These are phyloP conservation scores for Aspergillus fischeri DNA, from an alignment of 2,329 filamentous ascomycete genomes.

Conservation along the genomic window DNA sequence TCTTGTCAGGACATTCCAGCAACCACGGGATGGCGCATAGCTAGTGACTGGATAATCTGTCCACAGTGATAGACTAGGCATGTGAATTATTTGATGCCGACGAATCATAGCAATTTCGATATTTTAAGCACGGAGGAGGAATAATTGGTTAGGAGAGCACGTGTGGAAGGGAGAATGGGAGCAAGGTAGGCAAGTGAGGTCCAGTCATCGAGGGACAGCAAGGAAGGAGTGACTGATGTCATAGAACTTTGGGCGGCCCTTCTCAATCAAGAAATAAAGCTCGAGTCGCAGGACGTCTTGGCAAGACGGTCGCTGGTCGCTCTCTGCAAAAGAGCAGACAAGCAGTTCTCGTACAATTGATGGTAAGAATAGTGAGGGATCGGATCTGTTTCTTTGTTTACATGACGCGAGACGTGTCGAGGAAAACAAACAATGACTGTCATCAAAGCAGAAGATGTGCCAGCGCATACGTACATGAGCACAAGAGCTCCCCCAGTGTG, in stretches of 20 bases:
- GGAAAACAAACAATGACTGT: background rate
- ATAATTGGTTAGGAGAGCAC: background rate
- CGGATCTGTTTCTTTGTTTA: conserved; percentile 4
- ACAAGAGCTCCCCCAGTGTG: background rate
- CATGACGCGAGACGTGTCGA: background rate
- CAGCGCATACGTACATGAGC: conserved; percentile 6
- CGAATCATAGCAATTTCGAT: background rate
- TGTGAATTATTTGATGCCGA: background rate
- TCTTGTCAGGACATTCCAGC: conserved; percentile 2
- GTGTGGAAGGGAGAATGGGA: background rate
- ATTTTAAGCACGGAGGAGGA: background rate
- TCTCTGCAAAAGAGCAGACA: too few species aligned
- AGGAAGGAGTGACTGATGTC: conserved; percentile 14
- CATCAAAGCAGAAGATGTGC: background rate
- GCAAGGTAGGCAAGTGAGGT: background rate
- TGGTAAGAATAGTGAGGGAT: conserved; percentile 6
- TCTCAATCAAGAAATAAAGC: background rate
- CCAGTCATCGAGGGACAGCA: background rate
- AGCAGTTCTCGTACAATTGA: conserved; percentile 4
- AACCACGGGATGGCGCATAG: background rate
- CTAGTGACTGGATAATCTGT: background rate
- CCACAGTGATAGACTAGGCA: background rate
- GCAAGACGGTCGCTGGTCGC: too few species aligned
- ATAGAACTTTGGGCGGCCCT: background rate
- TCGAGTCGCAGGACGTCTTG: conserved; percentile 21